Base-by-base conservation (phyloP, 495 filamentous ascomycete genomes). In the Penicillium fimorum region DNA sequence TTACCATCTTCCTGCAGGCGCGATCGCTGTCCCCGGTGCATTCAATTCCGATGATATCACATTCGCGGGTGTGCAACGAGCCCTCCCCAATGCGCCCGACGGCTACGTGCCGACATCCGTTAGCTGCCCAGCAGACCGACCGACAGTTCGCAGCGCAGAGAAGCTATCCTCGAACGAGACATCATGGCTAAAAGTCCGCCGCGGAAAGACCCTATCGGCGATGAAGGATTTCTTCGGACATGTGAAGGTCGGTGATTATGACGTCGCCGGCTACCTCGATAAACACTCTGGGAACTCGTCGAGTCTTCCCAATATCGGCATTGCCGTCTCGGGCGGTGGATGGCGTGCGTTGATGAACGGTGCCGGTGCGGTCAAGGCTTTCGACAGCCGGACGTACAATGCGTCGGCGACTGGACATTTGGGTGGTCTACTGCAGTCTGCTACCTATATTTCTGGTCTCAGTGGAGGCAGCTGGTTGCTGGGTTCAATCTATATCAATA, bases 401-500 rank as follows among this genome's bases (percentile, higher is more conserved):
- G 73, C 87, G 2, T 90, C 86, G 0, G 70, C 68, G 5, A 57
- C 69, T 3, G 92, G 92, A 1, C 86, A 89, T 43, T 76, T 97
- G 42, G 92, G 94, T 53, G 92, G 92, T 15, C 70, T 97, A 51
- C 75, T 97, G 35, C 93, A 97, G 76, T 79, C 87, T 1, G 72
- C 87, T 3, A 97, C 91, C 0, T 97, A 97, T 68, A 58, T 97
- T 15, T 78, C 91, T 17, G 93, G 90, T 33, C 77, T 97, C 18
- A 92, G 88, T 15, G 93, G 93, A 32, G 94, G 93, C 50, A 83
- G 85, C 12, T 97, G 93, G 93, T 73, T 97, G 11, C 82, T 96
- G 11, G 89, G 89, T 7, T 91, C 87, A 29, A 81, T 97, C 17
- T 94, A 84, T 63, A 77, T 87, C 56, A 97, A 97, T 75, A 97